A percentile compares a stretch with the other conserved stretches of the same genome.
phyloP scores from a whole-genome alignment of 192 early-diverging fungal genomes.

The Neocallimastix lanati region DNA sequence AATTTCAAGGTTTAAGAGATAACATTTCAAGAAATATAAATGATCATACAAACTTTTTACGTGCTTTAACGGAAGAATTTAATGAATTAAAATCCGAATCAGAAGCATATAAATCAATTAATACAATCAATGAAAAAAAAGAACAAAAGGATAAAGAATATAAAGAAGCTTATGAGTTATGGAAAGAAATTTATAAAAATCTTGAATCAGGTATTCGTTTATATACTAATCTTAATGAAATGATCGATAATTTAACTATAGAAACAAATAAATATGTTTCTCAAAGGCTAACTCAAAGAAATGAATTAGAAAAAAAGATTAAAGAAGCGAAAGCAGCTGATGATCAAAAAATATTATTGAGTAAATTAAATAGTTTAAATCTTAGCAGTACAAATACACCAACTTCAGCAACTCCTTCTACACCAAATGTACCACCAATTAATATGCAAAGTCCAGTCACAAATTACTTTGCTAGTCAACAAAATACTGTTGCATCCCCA shows the following conservation, averaged over 20 bases:
- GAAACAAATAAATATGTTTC: conserved; percentile 34
- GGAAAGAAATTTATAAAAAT: conserved; percentile 44
- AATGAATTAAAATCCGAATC: conserved; percentile 21
- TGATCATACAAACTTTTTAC: conserved; percentile 52
- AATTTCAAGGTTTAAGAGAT: conserved; percentile 63
- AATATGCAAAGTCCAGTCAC: not conserved
- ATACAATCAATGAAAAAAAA: conserved; percentile 47
- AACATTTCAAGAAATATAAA: conserved; percentile 54
- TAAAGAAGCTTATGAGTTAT: conserved; percentile 37
- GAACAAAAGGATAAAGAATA: conserved; percentile 46
- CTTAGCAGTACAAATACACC: conserved; percentile 11
- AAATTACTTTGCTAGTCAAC: conserved; percentile 4
- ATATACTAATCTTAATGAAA: conserved; percentile 37
- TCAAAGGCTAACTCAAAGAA: conserved; percentile 38
- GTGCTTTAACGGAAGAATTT: conserved; percentile 56
- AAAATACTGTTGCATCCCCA: not conserved
- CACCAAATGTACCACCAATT: not conserved
- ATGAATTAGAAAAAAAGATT: conserved; percentile 25
- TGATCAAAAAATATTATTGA: conserved; percentile 39
- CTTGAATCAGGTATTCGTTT: conserved; percentile 55
- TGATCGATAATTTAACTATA: conserved; percentile 30
- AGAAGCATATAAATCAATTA: conserved; percentile 30
- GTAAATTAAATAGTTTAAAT: conserved; percentile 30
- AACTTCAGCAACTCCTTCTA: conserved; percentile 1
- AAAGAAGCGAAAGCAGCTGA: conserved; percentile 27